Evolutionary conservation across 2,329 filamentous ascomycete genomes (phyloP), one percentile per base, ranked within the genome.

Genomic region (Colletotrichum sidae): DNA sequence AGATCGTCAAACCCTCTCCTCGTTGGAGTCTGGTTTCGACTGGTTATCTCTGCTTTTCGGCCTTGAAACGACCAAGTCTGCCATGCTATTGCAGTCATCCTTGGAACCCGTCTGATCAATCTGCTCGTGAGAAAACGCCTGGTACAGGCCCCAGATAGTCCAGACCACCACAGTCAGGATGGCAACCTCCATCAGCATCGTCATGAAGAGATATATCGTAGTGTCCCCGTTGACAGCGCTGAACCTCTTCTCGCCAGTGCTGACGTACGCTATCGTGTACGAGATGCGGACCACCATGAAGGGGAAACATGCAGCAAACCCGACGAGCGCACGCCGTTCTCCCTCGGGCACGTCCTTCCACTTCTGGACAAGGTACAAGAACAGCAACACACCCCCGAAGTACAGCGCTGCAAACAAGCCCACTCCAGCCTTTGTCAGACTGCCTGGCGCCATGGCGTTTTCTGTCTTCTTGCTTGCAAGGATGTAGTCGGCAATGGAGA

Each of bases 401-500:
- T 70, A 70, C 25, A 70, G 66, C n/a, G 60, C 53, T 1, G 65
- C 65, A 10, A 70, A 69, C 37, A 70, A 57, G 7, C 60, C 64
- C 0, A 69, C 66, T 1, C 69, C 63, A 0, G 69, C 69, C 15
- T 64, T 63, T 7, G 68, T 70, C 33, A 69, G 35, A 8, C 51
- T 10, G 2, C 65, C 65, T 1, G 69, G 67, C 6, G 62, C 64
- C 42, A 68, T 67, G 35, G 56, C 51, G 25, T 67, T 49, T 6
- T 69, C 58, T 4, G 35, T 56, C n/a, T 60, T 63, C 12, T 57
- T 52, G 35, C 64, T 62, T 10, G 61, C 65, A 13, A 67, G 17
- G 2, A 56, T 49, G 55, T 70, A 70, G 46, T 69, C 69, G 25
- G 64, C 69, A 33, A 70, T 60, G 12, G 67, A 67, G 10, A 70